Conservation (phyloP, 768 basidiomycete genomes). For the Lentinula edodes region DNA sequence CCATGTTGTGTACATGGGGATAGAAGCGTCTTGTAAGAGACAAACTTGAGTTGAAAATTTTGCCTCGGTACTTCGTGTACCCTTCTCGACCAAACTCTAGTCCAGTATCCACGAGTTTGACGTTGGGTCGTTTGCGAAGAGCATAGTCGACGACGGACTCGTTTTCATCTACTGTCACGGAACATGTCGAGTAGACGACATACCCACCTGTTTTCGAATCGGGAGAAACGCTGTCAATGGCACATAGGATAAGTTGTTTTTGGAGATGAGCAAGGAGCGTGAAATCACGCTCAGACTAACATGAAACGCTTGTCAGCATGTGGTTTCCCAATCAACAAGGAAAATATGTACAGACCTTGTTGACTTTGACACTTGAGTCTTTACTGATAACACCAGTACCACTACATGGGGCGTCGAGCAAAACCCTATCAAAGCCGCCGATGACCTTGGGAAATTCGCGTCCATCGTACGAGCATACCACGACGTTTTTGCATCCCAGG, state of each 20-base stretch:
- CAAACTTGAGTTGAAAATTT: conserved; percentile 77
- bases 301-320: not conserved
- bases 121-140: conserved; percentile 88
- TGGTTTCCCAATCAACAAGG: not conserved
- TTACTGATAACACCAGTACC: conserved; percentile 99
- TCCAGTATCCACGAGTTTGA: conserved; percentile 87
- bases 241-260: conserved; percentile 97
- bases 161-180: conserved; percentile 97
- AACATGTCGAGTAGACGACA: conserved; percentile 97
- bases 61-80: conserved; percentile 86
- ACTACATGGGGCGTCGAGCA: conserved; percentile 95
- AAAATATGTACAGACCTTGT: conserved; percentile 69
- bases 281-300: conserved; percentile 91
- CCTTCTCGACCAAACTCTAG: conserved; percentile 92
- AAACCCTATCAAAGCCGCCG: conserved; percentile 96
- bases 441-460: conserved; percentile 98
- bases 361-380: conserved; percentile 94
- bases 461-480: conserved; percentile 95
- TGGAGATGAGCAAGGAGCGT: conserved; percentile 94
- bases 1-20: conserved; percentile 99
- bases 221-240: conserved; percentile 91
- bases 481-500: conserved; percentile 96
- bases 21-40: conserved; percentile 85
- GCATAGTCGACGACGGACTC: conserved; percentile 98
- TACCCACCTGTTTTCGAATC: conserved; percentile 89